A percentile compares a stretch with the other conserved stretches of the same genome.
Conservation (phyloP, 768 basidiomycete species). For the Strobilomyces dryophilus region DNA sequence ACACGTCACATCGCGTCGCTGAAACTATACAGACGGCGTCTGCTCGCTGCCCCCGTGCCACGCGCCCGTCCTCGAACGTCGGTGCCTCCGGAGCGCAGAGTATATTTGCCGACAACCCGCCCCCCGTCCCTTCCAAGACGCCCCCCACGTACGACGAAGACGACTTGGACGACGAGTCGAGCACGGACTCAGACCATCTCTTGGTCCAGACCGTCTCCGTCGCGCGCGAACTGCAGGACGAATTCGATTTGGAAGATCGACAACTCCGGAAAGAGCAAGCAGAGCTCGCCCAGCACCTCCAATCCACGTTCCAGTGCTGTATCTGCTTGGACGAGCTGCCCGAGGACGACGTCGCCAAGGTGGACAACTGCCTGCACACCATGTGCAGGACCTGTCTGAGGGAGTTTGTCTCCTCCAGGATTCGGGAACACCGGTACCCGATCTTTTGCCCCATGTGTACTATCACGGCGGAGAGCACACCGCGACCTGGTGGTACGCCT, state of each 20-base stretch:
- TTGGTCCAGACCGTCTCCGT: constrained; percentile 7
- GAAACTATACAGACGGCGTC: not conserved
- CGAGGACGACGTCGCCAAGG: constrained; percentile 38
- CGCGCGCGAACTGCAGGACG: constrained; percentile 32
- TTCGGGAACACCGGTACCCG: constrained; percentile 53
- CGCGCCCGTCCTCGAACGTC: not conserved
- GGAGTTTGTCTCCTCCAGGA: constrained; percentile 39
- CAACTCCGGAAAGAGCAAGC: constrained; percentile 33
- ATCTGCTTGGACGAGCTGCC: constrained; percentile 53
- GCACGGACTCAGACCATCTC: not conserved
- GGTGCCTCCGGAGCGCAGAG: constrained; percentile 13
- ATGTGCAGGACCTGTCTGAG: constrained; percentile 54
- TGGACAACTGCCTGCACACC: constrained; percentile 45
- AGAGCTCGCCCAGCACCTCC: constrained; percentile 27
- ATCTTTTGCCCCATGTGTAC: constrained; percentile 59
- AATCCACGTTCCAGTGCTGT: constrained; percentile 45
- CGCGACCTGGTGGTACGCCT: constrained; percentile 32
- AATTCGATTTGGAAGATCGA: constrained; percentile 40
- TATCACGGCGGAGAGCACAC: constrained; percentile 18
- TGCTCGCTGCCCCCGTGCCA: not conserved
- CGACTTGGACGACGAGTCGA: not conserved
- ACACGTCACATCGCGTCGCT: not conserved
- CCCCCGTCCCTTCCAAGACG: constrained; percentile 17
- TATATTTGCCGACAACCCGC: constrained; percentile 26
- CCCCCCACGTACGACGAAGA: constrained; percentile 11